Conservation (phyloP, 1,284 basidiomycete species). For the Ustilago crameri region DNA sequence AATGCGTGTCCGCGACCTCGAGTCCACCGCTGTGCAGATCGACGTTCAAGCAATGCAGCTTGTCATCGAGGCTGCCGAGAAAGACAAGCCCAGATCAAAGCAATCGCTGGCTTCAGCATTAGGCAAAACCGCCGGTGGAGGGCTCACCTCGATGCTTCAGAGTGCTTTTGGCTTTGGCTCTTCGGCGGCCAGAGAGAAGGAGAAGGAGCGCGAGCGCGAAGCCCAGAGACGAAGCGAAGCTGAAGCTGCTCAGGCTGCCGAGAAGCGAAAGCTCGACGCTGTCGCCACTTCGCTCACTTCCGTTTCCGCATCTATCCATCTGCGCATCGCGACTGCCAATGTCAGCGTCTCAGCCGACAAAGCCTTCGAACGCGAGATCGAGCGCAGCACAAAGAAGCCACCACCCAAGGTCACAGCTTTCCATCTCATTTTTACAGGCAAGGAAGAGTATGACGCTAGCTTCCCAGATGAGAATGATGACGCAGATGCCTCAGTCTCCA, state of each 20-base stretch:
- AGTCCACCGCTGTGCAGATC: conserved; percentile 81
- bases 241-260: conserved; percentile 20
- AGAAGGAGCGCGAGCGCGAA: conserved; percentile 36
- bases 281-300: conserved; percentile 44
- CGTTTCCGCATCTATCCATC: conserved; percentile 75
- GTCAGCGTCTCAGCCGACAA: conserved; percentile 79
- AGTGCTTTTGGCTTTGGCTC: conserved; percentile 68
- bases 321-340: conserved; percentile 85
- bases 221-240: conserved; percentile 23
- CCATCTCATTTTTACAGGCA: conserved; percentile 89
- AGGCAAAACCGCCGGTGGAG: conserved; percentile 62
- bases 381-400: conserved; percentile 94
- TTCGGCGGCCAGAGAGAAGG: conserved; percentile 44
- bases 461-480: conserved; percentile 71
- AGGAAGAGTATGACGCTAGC: conserved; percentile 82
- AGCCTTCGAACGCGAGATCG: conserved; percentile 81
- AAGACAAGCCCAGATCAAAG: conserved; percentile 72
- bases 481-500: conserved; percentile 59
- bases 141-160: conserved; percentile 67
- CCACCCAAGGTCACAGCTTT: conserved; percentile 82
- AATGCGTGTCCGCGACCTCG: conserved; percentile 78
- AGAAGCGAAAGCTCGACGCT: conserved; percentile 19
- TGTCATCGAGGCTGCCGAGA: conserved; percentile 77
- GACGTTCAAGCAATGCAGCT: conserved; percentile 84
- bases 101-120: conserved; percentile 54